These are phyloP conservation scores for Candida patagonica DNA, from an alignment of 805 yeast species.

Conservation along the genomic window DNA sequence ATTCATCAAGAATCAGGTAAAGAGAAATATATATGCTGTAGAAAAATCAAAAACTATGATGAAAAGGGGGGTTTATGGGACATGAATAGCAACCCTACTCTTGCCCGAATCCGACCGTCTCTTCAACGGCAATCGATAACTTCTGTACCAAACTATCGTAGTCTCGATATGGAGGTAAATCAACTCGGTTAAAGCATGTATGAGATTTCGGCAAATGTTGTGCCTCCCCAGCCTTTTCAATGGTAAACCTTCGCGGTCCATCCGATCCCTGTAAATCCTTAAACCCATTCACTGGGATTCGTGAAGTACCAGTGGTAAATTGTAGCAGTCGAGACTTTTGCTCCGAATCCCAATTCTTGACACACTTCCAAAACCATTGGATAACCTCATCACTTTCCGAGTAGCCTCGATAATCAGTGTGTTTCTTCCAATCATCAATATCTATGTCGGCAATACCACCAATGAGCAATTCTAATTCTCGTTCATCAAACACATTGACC, in stretches of 20 bases:
- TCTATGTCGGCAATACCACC: slow-evolving; percentile 99
- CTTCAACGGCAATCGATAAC: slow-evolving; percentile 93
- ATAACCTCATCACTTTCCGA: slow-evolving; percentile 93
- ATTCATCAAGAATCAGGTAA: no score
- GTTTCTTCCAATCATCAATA: slow-evolving; percentile 98
- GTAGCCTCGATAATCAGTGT: slow-evolving; percentile 97
- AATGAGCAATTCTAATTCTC: slow-evolving; percentile 90
- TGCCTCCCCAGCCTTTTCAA: slow-evolving; percentile 94
- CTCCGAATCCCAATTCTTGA: slow-evolving; percentile 90
- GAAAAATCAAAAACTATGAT: no score
- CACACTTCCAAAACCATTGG: slow-evolving; percentile 98
- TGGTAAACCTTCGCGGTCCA: slow-evolving; percentile 98
- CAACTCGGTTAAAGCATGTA: slow-evolving; percentile 98
- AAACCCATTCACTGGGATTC: slow-evolving; percentile 98
- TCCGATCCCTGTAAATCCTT: slow-evolving; percentile 98
- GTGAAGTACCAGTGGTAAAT: slow-evolving; percentile 97
- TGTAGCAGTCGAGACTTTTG: slow-evolving; percentile 92
- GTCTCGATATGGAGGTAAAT: slow-evolving; percentile 86
- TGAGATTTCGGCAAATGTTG: slow-evolving; percentile 93
- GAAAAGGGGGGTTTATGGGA: no score
- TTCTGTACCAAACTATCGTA: slow-evolving; percentile 81
- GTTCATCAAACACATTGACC: slow-evolving; percentile 93
- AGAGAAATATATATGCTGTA: no score
- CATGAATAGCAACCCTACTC: no score
- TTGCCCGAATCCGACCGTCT: slow-evolving; percentile 98